phyloP scores from a whole-genome alignment of 495 filamentous ascomycete species.

The Penicillium argentinense region DNA sequence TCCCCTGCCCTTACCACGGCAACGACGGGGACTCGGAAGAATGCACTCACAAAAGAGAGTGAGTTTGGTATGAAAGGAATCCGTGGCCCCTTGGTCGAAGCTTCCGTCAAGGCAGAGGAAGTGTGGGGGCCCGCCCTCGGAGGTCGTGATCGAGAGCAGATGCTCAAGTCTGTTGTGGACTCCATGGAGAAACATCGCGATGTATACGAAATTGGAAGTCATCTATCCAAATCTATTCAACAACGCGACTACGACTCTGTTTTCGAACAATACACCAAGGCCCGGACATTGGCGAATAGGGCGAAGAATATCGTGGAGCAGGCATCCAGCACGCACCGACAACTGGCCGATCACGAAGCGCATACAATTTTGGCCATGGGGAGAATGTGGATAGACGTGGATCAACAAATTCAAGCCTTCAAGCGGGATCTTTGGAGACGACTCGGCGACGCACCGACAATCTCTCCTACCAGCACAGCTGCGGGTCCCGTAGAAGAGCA shows the following conservation, averaged over 20 bases:
- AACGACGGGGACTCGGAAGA: conserved; percentile 61
- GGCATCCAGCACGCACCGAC: conserved; percentile 42
- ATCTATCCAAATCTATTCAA: conserved; percentile 82
- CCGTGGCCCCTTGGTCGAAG: conserved; percentile 80
- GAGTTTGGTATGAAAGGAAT: conserved; percentile 94
- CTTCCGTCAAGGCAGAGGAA: conserved; percentile 90
- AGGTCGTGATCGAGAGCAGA: conserved; percentile 87
- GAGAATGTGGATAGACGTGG: conserved; percentile 92
- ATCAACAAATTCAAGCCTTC: conserved; percentile 77
- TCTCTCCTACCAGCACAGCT: conserved; percentile 38
- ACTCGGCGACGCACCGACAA: conserved; percentile 60
- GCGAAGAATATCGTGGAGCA: conserved; percentile 61
- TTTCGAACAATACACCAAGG: conserved; percentile 80
- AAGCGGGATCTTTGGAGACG: conserved; percentile 86
- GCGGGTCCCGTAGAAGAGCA: conserved; percentile 67
- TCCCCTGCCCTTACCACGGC: conserved; percentile 29
- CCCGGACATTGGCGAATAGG: conserved; percentile 71
- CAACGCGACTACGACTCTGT: conserved; percentile 84
- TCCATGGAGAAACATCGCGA: conserved; percentile 76
- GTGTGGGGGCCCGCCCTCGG: conserved; percentile 94
- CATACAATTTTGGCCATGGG: conserved; percentile 84
- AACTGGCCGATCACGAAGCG: conserved; percentile 70
- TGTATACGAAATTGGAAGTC: conserved; percentile 73
- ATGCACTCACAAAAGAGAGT: conserved; percentile 86
- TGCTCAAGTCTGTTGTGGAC: conserved; percentile 69